Evolutionary conservation across 441 rosid genomes (phyloP), one percentile per base, ranked within the genome.

Genomic region (Populus hybrid): DNA sequence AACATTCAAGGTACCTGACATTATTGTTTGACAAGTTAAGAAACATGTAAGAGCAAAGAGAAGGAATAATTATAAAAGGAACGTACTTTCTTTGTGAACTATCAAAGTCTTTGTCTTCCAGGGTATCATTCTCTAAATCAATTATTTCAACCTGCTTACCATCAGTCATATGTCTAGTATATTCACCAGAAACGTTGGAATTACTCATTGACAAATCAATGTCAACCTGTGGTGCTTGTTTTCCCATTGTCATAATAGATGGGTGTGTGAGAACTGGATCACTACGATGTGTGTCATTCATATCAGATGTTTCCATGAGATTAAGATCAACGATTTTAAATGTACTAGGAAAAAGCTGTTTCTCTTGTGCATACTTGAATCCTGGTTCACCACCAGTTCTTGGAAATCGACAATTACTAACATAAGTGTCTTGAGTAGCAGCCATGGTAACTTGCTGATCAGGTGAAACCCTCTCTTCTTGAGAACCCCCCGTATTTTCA

Each of bases 291-390:
- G 70, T 84, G 78, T 90, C 97, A 80, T 84, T 85, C 30, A 82
- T 74, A 81, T 94, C 93, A 20, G 93, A 83, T 35, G 88, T 78
- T 89, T 90, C 94, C 84, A 92, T 90, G 80, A 94, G 90, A 83
- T 95, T 95, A 78, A 95, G 93, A 80, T 95, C 99, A 73, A 92
- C 94, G 28, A 90, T 95, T 90, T 92, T 95, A 84, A 92, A 94
- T 70, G 98, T 86, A 85, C 91, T 86, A 7, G 95, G 95, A 82
- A 90, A 87, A 82, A 91, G 87, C 82, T 90, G 93, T 79, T 88
- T 92, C 86, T 95, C 98, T 86, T 87, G 90, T 42, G 92, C 81
- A 86, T 82, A 86, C 72, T 70, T 85, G 23, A 76, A 69, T 61
- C 87, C 75, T 70, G 90, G 36, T 69, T 83, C 89, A 73, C 80